Base-by-base conservation (phyloP, 2,329 filamentous ascomycete species). In the Nemania diffusa region DNA sequence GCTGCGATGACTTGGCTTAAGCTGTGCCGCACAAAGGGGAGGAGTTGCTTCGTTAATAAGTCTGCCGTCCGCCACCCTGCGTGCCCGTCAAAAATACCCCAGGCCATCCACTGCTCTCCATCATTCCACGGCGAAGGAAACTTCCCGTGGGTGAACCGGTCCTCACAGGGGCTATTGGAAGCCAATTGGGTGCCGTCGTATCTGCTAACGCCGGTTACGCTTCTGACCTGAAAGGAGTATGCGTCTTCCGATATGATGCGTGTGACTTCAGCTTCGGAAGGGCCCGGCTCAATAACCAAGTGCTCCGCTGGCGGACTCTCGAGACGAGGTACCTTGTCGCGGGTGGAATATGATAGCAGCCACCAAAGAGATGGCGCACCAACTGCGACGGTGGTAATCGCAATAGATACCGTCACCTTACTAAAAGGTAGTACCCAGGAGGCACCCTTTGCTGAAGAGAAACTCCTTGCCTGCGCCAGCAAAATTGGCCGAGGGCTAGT, bases 31-130 rank as follows among this genome's bases (percentile, higher is more conserved):
- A 59, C 29, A 20, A 51, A 51, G 2, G 44, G 26, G 6, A 59
- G 6, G 15, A 59, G 29, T 11, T 59, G 27, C 20, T 17, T 59
- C 7, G 8, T 15, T 15, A 59, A 29, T 1, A 51, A 3, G 11
- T 59, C 57, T 37, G 57, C 27, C 22, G 57, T 59, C 20, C 42
- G 5, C 44, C 32, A 51, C 29, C 44, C 44, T 6, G 3, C 3
- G 8, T 51, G 29, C 17, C 57, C 57, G 20, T 27, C 44, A 15
- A 59, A 59, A 22, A 59, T 51, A 3, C 44, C 57, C 57, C 57
- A 59, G 11, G 44, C 20, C 17, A 59, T 59, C 57, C 57, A 59
- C 13, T 59, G 20, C 1, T 5, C 26, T 20, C 46, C 29, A 32
- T 42, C 46, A n/a, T 37, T n/a, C 27, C 5, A 51, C 1, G 57